Conservation (phyloP, 768 basidiomycete genomes). For the Pleurotus platypus region DNA sequence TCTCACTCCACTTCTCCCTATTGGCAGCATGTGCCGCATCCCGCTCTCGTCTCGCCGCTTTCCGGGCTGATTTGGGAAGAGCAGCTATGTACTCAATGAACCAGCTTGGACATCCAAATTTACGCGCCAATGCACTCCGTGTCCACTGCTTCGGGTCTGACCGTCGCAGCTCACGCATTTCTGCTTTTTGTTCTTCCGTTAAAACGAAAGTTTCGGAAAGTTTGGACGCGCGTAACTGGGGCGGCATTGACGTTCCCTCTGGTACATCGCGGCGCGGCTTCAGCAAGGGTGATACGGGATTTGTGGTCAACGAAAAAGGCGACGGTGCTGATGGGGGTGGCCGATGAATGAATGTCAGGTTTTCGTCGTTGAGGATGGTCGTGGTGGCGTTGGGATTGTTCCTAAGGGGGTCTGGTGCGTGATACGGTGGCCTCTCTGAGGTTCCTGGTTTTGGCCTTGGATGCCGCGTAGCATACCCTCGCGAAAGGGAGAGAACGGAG, state of each 20-base stretch:
- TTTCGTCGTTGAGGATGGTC: conserved; percentile 45
- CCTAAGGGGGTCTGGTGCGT: conserved; percentile 53
- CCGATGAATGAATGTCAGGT: conserved; percentile 78
- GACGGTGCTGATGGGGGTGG: conserved; percentile 78
- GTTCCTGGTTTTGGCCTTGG: conserved; percentile 49
- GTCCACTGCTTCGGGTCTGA: conserved; percentile 59
- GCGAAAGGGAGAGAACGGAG: conserved; percentile 20
- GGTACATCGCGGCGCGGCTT: conserved; percentile 26
- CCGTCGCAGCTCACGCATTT: conserved; percentile 56
- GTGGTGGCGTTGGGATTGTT: conserved; percentile 51
- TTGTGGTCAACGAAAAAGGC: conserved; percentile 65
- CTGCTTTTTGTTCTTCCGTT: conserved; percentile 47
- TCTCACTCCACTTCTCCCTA: conserved; percentile 68
- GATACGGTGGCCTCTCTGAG: conserved; percentile 52
- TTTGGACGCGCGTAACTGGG: conserved; percentile 40
- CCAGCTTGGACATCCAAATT: conserved; percentile 68
- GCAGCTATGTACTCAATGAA: conserved; percentile 68
- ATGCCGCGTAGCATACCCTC: conserved; percentile 44
- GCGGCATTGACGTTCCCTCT: conserved; percentile 36
- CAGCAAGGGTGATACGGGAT: conserved; percentile 71
- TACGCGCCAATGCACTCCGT: conserved; percentile 63
- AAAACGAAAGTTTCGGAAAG: conserved; percentile 31
- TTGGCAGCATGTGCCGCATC: conserved; percentile 43
- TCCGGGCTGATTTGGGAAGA: conserved; percentile 48
- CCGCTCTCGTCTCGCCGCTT: conserved; percentile 34